These are phyloP conservation scores for Colletotrichum theobromicola DNA, from an alignment of 2,329 filamentous ascomycete genomes.

Conservation along the genomic window DNA sequence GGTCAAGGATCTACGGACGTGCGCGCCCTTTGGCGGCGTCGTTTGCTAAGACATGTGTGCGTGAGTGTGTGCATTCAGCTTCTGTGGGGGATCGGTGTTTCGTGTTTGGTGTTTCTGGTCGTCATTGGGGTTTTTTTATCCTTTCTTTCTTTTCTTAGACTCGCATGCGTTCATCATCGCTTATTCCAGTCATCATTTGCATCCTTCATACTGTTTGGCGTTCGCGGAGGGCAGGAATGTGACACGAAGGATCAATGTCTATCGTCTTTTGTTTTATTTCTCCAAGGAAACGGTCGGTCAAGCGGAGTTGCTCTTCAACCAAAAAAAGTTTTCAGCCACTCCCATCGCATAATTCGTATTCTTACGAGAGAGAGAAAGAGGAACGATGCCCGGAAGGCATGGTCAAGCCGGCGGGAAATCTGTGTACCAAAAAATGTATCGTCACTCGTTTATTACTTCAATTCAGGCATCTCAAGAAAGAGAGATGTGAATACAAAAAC, in stretches of 20 bases:
- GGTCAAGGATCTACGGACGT: constrained; percentile 82
- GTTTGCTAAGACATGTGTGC: constrained; percentile 40
- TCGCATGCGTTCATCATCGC: not conserved
- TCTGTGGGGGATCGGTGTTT: not conserved
- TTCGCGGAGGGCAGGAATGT: constrained; percentile 16
- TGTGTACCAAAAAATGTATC: not conserved
- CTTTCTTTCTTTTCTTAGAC: not conserved
- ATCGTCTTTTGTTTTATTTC: not conserved
- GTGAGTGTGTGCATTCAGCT: not conserved
- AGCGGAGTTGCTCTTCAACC: not conserved
- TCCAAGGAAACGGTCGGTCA: not conserved
- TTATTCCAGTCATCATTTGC: not conserved
- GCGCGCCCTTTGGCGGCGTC: constrained; percentile 73
- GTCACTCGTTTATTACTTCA: not conserved
- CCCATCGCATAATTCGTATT: constrained; percentile 7
- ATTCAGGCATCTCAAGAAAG: not conserved
- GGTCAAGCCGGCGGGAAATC: not conserved
- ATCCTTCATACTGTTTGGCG: constrained; percentile 11
- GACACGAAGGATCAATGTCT: not conserved
- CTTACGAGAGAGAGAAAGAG: not conserved
- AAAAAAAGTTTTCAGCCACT: not conserved
- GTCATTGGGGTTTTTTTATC: constrained; percentile 12
- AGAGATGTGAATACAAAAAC: not conserved
- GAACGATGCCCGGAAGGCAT: not conserved
- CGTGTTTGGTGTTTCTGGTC: constrained; percentile 2